Percentiles rank a stretch among this genome's conserved stretches.
These are phyloP conservation scores for Diaporthe citri DNA, from an alignment of 2,329 filamentous ascomycete genomes.

Conservation along the genomic window DNA sequence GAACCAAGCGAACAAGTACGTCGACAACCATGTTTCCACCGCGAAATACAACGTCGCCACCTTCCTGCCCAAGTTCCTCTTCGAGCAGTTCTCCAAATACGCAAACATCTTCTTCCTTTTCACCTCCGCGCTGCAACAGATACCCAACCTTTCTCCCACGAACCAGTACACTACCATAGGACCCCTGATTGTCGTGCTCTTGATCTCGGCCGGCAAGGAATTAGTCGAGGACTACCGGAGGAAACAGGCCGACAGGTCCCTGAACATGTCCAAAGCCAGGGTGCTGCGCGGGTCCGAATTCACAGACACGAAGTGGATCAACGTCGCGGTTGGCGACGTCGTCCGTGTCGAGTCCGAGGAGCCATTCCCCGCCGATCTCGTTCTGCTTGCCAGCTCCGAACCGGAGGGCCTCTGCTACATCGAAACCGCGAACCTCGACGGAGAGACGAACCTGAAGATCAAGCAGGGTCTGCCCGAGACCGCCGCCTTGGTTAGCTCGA, in stretches of 20 bases:
- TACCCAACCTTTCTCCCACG: conserved; percentile 93
- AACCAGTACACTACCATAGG: conserved; percentile 97
- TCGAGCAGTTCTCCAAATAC: conserved; percentile 99
- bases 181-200: conserved; percentile 87
- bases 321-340: conserved; percentile 92
- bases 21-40: conserved; percentile 97
- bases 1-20: conserved; percentile 89
- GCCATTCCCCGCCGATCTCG: conserved; percentile 93
- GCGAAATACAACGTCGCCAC: conserved; percentile 96
- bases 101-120: conserved; percentile 99
- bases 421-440: conserved; percentile 96
- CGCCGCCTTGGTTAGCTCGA: conserved; percentile 84
- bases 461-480: conserved; percentile 98
- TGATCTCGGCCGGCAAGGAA: conserved; percentile 97
- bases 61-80: conserved; percentile 96
- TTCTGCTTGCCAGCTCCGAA: conserved; percentile 93
- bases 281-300: conserved; percentile 88
- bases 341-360: conserved; percentile 94
- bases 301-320: conserved; percentile 91
- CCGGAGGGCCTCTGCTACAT: conserved; percentile 98
- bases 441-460: conserved; percentile 98
- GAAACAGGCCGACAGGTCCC: conserved; percentile 84
- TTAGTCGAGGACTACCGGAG: conserved; percentile 93
- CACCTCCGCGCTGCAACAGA: conserved; percentile 93
- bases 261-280: conserved; percentile 89